Evolutionary conservation across 2,329 filamentous ascomycete species (phyloP).

Genomic region (Colletotrichum sp.): DNA sequence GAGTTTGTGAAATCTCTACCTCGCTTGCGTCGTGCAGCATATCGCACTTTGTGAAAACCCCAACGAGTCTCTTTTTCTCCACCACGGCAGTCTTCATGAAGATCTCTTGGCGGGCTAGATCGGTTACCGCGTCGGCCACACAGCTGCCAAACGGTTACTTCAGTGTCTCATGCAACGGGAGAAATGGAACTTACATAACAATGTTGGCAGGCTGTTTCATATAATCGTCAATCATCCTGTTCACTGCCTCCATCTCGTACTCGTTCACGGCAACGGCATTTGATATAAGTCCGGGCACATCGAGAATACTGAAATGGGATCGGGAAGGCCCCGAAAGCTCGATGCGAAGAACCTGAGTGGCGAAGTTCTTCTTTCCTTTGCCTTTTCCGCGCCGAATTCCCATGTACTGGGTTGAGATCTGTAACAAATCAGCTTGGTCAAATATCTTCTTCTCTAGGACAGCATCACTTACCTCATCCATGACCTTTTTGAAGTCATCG

Average conservation of each 20-base stretch:
- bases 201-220: constrained; percentile 39
- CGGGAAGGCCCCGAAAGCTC: constrained; percentile 39
- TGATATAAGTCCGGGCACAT: constrained; percentile 38
- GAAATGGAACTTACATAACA: constrained; percentile 34
- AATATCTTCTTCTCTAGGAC: accelerated
- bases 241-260: constrained; percentile 30
- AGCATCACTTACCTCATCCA: constrained; percentile 29
- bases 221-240: constrained; percentile 36
- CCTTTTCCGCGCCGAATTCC: constrained; percentile 29
- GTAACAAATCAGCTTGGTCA: background rate
- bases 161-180: background rate
- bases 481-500: constrained; percentile 30
- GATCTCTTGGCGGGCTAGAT: constrained; percentile 34
- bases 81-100: constrained; percentile 30
- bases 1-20: background rate
- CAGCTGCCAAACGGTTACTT: constrained; percentile 24
- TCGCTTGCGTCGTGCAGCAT: constrained; percentile 23
- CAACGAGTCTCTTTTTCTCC: constrained; percentile 32
- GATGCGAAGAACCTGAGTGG: constrained; percentile 38
- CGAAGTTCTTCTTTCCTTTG: constrained; percentile 35
- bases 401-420: constrained; percentile 33
- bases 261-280: constrained; percentile 27
- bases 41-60: constrained; percentile 44
- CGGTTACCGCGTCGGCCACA: constrained; percentile 33
- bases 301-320: constrained; percentile 40